Percentiles rank a stretch among this genome's conserved stretches.
phyloP scores from a whole-genome alignment of 23 red algal species.

The Agarophyton chilense region DNA sequence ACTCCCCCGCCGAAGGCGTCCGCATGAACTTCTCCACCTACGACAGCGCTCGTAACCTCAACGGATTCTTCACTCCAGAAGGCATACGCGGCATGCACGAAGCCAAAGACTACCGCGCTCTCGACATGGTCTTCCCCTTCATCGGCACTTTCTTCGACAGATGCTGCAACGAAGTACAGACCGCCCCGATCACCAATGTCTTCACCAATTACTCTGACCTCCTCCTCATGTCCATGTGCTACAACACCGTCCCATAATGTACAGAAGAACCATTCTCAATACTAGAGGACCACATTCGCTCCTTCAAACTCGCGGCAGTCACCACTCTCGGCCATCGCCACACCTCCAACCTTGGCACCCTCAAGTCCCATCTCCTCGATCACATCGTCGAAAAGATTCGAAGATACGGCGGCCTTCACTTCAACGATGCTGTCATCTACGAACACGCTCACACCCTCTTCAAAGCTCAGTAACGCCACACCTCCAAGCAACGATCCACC shows the following conservation, averaged over 20 bases:
- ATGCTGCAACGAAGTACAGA: background rate
- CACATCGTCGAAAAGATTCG: background rate
- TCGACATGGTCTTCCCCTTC: background rate
- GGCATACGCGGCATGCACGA: background rate
- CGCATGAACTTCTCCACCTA: too few species aligned
- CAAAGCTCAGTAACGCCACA: background rate
- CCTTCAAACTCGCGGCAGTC: background rate
- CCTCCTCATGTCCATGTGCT: background rate
- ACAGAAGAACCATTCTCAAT: too few species aligned
- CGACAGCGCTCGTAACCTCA: too few species aligned
- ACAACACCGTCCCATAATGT: background rate
- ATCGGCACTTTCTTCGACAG: background rate
- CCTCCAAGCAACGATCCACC: background rate
- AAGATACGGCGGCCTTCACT: background rate
- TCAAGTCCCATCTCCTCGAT: background rate
- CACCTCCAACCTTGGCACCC: background rate
- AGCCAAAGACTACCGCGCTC: too few species aligned
- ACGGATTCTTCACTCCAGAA: background rate
- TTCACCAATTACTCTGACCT: too few species aligned
- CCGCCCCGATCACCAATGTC: background rate
- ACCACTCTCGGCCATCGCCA: background rate
- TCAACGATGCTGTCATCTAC: background rate
- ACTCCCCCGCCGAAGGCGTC: too few species aligned
- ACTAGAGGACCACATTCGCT: background rate
- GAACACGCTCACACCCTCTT: constrained; percentile 19